Evolutionary conservation across 352 stramenopile genomes (phyloP).

Genomic region (Phytophthora lateralis): DNA sequence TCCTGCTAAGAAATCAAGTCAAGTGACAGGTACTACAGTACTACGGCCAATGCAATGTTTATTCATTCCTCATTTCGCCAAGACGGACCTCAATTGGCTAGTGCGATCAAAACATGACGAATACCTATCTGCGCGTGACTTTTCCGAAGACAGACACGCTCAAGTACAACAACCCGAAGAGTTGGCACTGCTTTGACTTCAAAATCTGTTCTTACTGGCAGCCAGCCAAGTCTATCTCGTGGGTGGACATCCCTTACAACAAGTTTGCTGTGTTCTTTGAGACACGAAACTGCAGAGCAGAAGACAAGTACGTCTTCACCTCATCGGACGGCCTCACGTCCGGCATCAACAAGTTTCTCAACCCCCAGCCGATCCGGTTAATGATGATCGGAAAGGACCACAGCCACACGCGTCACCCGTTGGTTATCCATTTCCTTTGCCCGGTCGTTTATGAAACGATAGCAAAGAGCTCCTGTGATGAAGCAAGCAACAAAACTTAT

Average conservation of each 20-base stretch:
- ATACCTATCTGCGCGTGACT: neutral
- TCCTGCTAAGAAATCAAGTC: neutral
- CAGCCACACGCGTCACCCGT: constrained; percentile 1
- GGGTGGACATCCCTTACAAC: neutral
- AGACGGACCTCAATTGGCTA: neutral
- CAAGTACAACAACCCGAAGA: neutral
- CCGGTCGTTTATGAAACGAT: neutral
- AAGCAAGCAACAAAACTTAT: neutral
- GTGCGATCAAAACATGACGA: neutral
- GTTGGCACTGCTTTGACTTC: neutral
- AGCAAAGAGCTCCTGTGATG: neutral
- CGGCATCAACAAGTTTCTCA: neutral
- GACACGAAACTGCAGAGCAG: neutral
- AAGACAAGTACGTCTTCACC: neutral
- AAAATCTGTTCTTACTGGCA: neutral
- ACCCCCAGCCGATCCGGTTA: neutral
- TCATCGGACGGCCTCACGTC: neutral
- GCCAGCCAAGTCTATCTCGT: neutral
- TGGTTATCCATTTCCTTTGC: constrained; percentile 2
- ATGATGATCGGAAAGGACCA: neutral
- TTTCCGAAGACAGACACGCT: neutral
- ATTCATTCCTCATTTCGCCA: neutral
- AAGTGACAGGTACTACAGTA: too few species aligned
- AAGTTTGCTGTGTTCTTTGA: constrained; percentile 1
- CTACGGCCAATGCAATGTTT: neutral